Evolutionary conservation across 164 flowering plant genomes (phyloP), one percentile per base, ranked within the genome.

Genomic region (Macadamia tetraphylla): DNA sequence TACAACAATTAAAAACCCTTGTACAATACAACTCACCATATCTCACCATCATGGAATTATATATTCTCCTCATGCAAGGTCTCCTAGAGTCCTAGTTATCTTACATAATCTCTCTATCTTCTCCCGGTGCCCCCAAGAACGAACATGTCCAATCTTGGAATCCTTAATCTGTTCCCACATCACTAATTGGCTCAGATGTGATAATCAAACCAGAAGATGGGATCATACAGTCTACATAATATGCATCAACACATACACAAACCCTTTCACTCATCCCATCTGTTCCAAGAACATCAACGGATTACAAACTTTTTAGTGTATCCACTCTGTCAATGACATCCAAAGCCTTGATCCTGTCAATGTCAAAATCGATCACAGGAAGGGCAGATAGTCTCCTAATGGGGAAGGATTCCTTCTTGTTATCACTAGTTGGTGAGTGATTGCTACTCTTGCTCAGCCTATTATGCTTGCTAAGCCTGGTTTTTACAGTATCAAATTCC

Each of bases 281-380:
- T 46, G 30, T 48, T 59, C 57, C 31, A 5, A 3, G 15, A 30
- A 29, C 23, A 52, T 30, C 18, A 49, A 23, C 29, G 53, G 9
- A 53, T 46, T 70, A 70, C 57, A 52, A 53, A 65, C 79, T 77
- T 68, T 81, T 68, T 29, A 89, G 72, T 1, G 85, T 81, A 71
- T 91, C 98, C 71, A 93, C 98, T 65, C 97, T 79, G 72, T 93
- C 98, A 40, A 94, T 94, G 18, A 86, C 90, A 81, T 94, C 97
- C 84, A 94, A 70, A 29, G 97, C 96, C 64, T 89, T 94, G 72
- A 80, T 79, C 68, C 85, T 82, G 69, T 94, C 97, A 29, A 87
- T 85, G 67, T 85, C 90, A 67, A 94, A 91, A 75, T 88, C 83
- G 2, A 91, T 88, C 58, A 89, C 72, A 0, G 97, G 96, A 58